A percentile compares a stretch with the other conserved stretches of the same genome.
Evolutionary conservation across 106 monocot species (phyloP).

Genomic region (Xerophyta viscosa): DNA sequence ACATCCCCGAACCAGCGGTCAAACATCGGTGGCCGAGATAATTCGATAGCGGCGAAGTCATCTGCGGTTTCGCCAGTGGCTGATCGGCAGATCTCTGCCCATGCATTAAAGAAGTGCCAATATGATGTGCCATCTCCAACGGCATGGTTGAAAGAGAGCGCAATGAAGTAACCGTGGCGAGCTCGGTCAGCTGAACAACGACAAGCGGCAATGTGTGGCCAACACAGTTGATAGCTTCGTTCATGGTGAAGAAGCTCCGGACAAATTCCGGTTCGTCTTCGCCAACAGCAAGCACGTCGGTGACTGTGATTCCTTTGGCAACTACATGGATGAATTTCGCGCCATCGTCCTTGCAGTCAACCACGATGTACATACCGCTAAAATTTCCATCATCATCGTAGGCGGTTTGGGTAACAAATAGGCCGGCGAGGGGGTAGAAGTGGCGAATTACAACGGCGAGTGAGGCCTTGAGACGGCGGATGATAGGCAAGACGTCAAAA

Average conservation of each 20-base stretch:
- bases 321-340: constrained; percentile 49
- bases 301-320: constrained; percentile 21
- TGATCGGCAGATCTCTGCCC: constrained; percentile 49
- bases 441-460: constrained; percentile 35
- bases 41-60: neutral
- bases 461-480: constrained; percentile 34
- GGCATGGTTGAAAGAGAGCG: constrained; percentile 2
- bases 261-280: constrained; percentile 29
- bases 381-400: constrained; percentile 4
- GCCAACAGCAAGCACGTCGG: constrained; percentile 28
- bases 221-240: constrained; percentile 42
- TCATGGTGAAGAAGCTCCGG: constrained; percentile 35
- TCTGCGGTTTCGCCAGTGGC: neutral
- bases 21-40: constrained; percentile 28
- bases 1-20: constrained; percentile 58
- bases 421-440: constrained; percentile 77
- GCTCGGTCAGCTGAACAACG: neutral
- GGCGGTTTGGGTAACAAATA: constrained; percentile 19
- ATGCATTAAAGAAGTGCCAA: constrained; percentile 20
- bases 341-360: constrained; percentile 54
- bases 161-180: constrained; percentile 4
- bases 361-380: constrained; percentile 17
- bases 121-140: constrained; percentile 7
- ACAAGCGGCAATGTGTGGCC: constrained; percentile 18
- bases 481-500: constrained; percentile 7